Conservation (phyloP, 2,329 filamentous ascomycete species). For the Colletotrichum eleusines region DNA sequence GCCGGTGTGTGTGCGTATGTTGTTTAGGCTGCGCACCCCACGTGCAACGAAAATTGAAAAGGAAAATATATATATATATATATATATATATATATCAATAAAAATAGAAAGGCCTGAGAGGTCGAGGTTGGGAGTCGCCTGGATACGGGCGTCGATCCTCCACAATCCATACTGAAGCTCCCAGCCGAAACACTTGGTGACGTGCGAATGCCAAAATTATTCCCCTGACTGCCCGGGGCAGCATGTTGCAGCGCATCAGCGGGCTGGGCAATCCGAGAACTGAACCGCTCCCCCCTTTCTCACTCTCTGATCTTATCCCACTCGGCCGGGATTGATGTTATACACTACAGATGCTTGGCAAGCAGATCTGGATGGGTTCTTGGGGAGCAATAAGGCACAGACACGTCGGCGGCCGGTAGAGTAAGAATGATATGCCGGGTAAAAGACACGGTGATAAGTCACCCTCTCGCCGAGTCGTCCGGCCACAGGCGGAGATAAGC, state of each 20-base stretch:
- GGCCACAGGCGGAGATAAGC: constrained; percentile 28
- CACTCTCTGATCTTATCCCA: neutral
- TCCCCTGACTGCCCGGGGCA: neutral
- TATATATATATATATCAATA: too few species aligned
- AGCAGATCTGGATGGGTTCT: constrained; percentile 5
- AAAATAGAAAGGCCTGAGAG: neutral
- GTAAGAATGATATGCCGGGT: neutral
- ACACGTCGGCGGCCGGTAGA: constrained; percentile 19
- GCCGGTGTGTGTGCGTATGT: neutral
- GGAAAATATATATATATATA: too few species aligned
- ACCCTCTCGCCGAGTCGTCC: constrained; percentile 4
- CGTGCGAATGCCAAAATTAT: constrained; percentile 19
- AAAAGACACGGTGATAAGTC: constrained; percentile 21
- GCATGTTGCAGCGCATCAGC: constrained; percentile 33
- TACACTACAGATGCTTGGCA: neutral
- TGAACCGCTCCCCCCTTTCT: neutral
- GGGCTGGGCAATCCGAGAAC: constrained; percentile 23
- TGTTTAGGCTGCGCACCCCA: constrained; percentile 9
- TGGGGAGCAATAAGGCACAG: constrained; percentile 11
- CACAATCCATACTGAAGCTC: constrained; percentile 37
- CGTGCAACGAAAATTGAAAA: neutral
- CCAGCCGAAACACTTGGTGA: constrained; percentile 39
- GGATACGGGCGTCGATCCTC: constrained; percentile 38
- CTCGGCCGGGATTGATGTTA: neutral
- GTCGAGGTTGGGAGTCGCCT: constrained; percentile 7